These are phyloP conservation scores for Kwoniella dejecticola DNA, from an alignment of 768 basidiomycete genomes.

Conservation along the genomic window DNA sequence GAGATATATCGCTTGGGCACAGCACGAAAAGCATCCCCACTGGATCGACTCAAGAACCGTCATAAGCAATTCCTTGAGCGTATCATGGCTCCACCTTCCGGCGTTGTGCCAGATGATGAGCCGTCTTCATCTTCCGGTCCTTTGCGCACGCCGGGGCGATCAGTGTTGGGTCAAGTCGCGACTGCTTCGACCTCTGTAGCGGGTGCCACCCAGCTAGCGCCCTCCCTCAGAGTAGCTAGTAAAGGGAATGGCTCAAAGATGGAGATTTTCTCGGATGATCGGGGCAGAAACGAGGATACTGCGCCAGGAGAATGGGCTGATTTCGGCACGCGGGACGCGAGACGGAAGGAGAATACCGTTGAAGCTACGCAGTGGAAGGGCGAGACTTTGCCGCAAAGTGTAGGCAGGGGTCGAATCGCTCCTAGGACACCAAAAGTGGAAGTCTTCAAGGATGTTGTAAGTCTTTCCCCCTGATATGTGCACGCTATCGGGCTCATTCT, in stretches of 20 bases:
- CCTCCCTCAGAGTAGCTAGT: conserved; percentile 31
- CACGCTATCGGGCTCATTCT: no score
- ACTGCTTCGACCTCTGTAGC: conserved; percentile 56
- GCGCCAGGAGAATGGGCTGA: conserved; percentile 57
- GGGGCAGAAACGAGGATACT: conserved; percentile 35
- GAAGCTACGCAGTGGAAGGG: conserved; percentile 58
- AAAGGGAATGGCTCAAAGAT: conserved; percentile 51
- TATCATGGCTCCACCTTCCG: conserved; percentile 59
- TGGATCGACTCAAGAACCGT: conserved; percentile 77
- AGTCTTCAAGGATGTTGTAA: conserved; percentile 58
- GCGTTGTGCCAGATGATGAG: conserved; percentile 44
- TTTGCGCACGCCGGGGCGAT: conserved; percentile 33
- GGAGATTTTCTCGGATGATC: conserved; percentile 52
- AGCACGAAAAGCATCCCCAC: conserved; percentile 73
- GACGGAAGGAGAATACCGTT: conserved; percentile 58
- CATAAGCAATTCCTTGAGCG: conserved; percentile 74
- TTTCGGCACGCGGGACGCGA: conserved; percentile 57
- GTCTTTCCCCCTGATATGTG: no score
- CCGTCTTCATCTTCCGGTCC: conserved; percentile 14
- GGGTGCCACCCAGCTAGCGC: conserved; percentile 36
- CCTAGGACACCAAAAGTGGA: conserved; percentile 57
- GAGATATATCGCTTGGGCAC: conserved; percentile 80
- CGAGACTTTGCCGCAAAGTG: conserved; percentile 56
- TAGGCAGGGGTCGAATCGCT: conserved; percentile 41
- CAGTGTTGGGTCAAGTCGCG: conserved; percentile 42